phyloP scores from a whole-genome alignment of 2,329 filamentous ascomycete species.

The Cladosporium colombiae region DNA sequence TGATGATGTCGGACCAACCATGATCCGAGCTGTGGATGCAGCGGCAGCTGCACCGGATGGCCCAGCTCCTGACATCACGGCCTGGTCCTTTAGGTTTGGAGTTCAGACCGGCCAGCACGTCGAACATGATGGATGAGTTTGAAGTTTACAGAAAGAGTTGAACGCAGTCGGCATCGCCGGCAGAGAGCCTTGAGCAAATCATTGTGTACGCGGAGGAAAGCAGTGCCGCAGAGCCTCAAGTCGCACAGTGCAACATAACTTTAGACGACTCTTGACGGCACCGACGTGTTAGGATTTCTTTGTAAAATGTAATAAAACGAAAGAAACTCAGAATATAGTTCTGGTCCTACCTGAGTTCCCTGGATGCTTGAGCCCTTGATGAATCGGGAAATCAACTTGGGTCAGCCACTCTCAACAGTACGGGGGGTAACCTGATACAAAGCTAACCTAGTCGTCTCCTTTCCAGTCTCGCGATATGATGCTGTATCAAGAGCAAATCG shows the following conservation, averaged over 20 bases:
- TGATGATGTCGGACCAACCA: background rate
- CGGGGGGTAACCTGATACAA: background rate
- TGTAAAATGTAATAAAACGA: background rate
- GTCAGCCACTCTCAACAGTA: background rate
- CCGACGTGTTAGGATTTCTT: background rate
- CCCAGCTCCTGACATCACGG: background rate
- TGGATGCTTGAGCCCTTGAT: background rate
- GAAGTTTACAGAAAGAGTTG: background rate
- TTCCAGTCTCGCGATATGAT: background rate
- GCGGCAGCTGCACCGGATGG: background rate
- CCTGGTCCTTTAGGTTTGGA: background rate
- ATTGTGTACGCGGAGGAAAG: background rate
- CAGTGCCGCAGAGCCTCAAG: background rate
- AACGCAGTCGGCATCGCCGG: background rate
- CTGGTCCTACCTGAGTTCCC: background rate
- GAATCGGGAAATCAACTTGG: background rate
- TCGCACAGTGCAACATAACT: too few relatives aligned
- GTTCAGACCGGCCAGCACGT: background rate
- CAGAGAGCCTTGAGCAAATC: background rate
- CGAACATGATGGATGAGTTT: background rate
- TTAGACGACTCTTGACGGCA: background rate
- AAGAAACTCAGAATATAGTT: background rate
- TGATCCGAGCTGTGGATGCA: background rate
- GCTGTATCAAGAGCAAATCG: background rate
- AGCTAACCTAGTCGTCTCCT: too few relatives aligned